These are phyloP conservation scores for Pseudogymnoascus sp. DNA, from an alignment of 2,329 filamentous ascomycete species.

Conservation along the genomic window DNA sequence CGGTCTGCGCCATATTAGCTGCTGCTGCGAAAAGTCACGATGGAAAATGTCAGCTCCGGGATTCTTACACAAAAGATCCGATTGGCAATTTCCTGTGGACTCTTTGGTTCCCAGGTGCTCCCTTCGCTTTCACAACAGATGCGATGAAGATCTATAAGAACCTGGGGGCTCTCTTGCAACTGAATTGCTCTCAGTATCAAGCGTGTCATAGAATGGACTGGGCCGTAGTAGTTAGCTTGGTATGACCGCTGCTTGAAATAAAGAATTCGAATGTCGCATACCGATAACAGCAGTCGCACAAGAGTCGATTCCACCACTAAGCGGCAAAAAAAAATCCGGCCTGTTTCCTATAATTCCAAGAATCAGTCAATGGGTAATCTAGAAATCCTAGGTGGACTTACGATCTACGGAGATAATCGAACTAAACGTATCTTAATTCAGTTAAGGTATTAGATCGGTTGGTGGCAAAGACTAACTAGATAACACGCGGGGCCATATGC, in stretches of 20 bases:
- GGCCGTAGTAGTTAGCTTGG: background rate
- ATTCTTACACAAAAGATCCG: constrained; percentile 38
- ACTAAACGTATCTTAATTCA: constrained; percentile 24
- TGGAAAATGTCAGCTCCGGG: background rate
- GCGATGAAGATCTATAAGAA: constrained; percentile 41
- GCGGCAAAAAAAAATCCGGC: constrained; percentile 50
- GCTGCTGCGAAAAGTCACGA: background rate
- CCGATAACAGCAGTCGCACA: constrained; percentile 46
- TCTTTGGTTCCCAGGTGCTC: constrained; percentile 32
- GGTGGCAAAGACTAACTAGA: constrained; percentile 29
- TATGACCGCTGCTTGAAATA: constrained; percentile 39
- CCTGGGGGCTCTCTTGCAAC: constrained; percentile 39
- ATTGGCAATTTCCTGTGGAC: constrained; percentile 47
- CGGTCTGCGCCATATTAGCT: constrained; percentile 35
- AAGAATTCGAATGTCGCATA: constrained; percentile 27
- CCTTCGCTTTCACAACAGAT: constrained; percentile 41
- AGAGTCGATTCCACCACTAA: constrained; percentile 52
- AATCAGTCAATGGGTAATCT: background rate
- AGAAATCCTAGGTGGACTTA: background rate
- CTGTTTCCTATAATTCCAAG: background rate
- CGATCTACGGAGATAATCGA: constrained; percentile 49
- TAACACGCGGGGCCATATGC: constrained; percentile 55
- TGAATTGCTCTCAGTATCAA: background rate
- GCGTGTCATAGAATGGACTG: constrained; percentile 4
- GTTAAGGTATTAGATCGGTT: background rate